Evolutionary conservation across 495 filamentous ascomycete species (phyloP), one percentile per base, ranked within the genome.

Genomic region (Echria macrotheca): DNA sequence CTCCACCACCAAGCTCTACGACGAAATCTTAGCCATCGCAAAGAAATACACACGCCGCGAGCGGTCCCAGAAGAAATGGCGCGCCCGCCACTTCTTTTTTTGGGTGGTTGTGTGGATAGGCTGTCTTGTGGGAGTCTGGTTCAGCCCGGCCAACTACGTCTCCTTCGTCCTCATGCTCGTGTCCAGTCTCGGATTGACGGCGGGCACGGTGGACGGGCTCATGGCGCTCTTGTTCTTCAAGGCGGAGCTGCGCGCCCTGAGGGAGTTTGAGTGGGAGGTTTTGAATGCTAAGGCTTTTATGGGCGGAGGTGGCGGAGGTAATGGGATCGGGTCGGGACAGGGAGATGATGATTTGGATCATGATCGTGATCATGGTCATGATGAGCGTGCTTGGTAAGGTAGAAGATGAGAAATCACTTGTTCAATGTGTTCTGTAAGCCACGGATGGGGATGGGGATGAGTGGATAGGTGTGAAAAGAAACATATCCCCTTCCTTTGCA

Each of bases 221-320:
- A 85, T 96, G 61, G 87, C 89, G 3, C 79, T 89, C 1, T 58
- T 97, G 24, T 97, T 97, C 57, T 82, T 95, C 53, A 81, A 82
- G 10, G 80, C 79, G 55, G 93, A 98, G 69, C 53, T 95, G 50
- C 73, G 88, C 50, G 82, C 87, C 11, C 68, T 98, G n/a, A 85
- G 81, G 56, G 93, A 97, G 69, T 97, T 96, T 68, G 82, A 93
- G 58, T 95, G 89, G 85, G 94, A 98, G 70, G 83, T 98, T 11
- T 67, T 69, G 42, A 93, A 85, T 68, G 84, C 84, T 26, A 80
- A 67, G 38, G 60, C 63, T 7, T 46, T 46, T 9, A 57, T 57
- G 17, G 61, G 54, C 14, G 66, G 61, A 4, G 60, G 52, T 19
- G n/a, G n/a, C n/a, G n/a, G n/a, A n/a, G n/a, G n/a, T n/a, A n/a